phyloP scores from a whole-genome alignment of 1,139 yeast species.

The Hyphopichia pseudoburtonii region DNA sequence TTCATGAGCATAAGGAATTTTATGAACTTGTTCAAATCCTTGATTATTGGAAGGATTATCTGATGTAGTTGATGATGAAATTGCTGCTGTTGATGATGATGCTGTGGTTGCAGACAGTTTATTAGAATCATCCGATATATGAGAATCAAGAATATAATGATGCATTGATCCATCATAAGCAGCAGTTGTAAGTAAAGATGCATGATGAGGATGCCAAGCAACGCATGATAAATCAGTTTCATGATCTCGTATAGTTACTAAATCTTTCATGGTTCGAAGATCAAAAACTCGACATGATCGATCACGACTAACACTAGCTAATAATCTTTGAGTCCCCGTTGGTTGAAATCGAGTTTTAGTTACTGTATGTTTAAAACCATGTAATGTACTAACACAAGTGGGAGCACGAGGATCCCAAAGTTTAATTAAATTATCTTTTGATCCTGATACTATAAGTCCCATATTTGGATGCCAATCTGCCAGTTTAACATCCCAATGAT shows the following conservation, averaged over 20 bases:
- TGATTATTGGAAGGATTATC: neutral
- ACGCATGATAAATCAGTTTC: constrained; percentile 85
- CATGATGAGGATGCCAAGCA: constrained; percentile 91
- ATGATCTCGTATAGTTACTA: constrained; percentile 70
- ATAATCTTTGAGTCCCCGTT: constrained; percentile 60
- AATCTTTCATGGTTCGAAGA: constrained; percentile 77
- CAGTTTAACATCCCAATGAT: constrained; percentile 97
- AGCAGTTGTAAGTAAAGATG: constrained; percentile 78
- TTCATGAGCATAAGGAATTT: constrained; percentile 90
- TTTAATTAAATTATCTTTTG: constrained; percentile 90
- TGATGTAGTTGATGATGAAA: neutral
- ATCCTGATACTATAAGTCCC: constrained; percentile 83
- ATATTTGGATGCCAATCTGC: constrained; percentile 95
- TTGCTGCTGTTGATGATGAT: no score
- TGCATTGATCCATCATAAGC: constrained; percentile 86
- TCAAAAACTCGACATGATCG: constrained; percentile 87
- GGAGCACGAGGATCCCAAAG: constrained; percentile 93
- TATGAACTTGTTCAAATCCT: constrained; percentile 51
- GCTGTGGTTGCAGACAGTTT: constrained; percentile 12
- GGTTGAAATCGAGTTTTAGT: constrained; percentile 81
- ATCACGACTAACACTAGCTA: constrained; percentile 89
- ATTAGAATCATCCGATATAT: constrained; percentile 35
- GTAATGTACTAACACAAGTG: constrained; percentile 72
- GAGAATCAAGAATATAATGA: constrained; percentile 69
- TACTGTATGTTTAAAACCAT: constrained; percentile 93